Evolutionary conservation across 1,139 yeast species (phyloP).

Genomic region (Nakaseomyces uthaithaninus): DNA sequence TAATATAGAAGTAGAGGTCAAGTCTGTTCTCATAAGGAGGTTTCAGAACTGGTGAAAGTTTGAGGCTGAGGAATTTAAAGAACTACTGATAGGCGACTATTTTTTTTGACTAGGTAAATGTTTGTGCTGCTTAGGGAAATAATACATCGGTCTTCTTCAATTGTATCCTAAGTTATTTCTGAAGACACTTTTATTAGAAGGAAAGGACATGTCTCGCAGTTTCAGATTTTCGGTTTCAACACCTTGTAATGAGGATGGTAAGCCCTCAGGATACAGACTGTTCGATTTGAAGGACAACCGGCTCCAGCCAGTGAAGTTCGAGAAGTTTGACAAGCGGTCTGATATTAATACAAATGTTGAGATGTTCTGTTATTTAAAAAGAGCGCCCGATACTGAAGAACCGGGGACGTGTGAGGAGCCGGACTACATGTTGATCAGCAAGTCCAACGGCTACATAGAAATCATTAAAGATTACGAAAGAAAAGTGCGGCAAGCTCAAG

Average conservation of each 20-base stretch:
- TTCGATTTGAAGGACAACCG: conserved; percentile 16
- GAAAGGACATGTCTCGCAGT: conserved; percentile 12
- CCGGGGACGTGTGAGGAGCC: conserved; percentile 8
- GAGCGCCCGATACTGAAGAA: not conserved
- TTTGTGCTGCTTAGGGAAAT: no score
- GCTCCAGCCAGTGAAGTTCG: conserved; percentile 11
- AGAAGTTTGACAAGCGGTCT: conserved; percentile 9
- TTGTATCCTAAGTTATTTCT: no score
- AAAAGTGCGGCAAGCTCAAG: conserved; percentile 11
- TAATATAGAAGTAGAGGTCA: no score
- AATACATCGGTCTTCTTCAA: no score
- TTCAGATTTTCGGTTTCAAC: conserved; percentile 23
- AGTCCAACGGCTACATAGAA: conserved; percentile 28
- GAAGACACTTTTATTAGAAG: not conserved
- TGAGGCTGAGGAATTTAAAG: no score
- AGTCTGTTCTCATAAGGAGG: no score
- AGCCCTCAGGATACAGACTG: conserved; percentile 21
- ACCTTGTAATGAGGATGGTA: conserved; percentile 19
- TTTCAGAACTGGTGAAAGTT: no score
- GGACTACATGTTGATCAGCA: conserved; percentile 26
- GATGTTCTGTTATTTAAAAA: conserved; percentile 22
- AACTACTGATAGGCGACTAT: no score
- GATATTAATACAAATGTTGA: conserved; percentile 20
- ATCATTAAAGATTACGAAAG: conserved; percentile 21
- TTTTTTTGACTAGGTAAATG: no score